Evolutionary conservation across 257 asterid genomes (phyloP).

Genomic region (Cinchona pubescens): DNA sequence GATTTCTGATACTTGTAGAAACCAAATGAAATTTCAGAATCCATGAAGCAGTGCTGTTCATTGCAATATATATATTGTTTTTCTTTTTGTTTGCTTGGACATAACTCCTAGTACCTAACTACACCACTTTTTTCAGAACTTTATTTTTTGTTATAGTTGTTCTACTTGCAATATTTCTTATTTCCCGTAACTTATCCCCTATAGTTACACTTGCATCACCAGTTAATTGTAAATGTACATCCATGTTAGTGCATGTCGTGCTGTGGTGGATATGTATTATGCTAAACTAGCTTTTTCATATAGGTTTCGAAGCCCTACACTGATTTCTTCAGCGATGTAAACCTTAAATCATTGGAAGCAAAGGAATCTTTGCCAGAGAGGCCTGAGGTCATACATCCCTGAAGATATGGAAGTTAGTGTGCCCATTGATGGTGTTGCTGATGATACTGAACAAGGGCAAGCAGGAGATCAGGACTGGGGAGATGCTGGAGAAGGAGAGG

Average conservation of each 20-base stretch:
- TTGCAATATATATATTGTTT: background rate
- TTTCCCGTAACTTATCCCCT: background rate
- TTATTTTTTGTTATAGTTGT: background rate
- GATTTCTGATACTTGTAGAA: background rate
- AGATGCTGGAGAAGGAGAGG: conserved; percentile 53
- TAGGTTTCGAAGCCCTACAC: conserved; percentile 83
- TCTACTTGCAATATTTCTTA: background rate
- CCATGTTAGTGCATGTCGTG: background rate
- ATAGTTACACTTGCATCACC: background rate
- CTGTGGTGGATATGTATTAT: background rate
- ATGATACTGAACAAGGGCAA: conserved; percentile 30
- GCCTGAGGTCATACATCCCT: conserved; percentile 19
- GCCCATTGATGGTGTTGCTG: conserved; percentile 22
- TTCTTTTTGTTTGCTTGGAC: too few relatives aligned
- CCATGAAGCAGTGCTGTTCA: background rate
- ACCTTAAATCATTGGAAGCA: conserved; percentile 44
- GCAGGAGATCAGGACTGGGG: conserved; percentile 49
- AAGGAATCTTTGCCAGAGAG: conserved; percentile 28
- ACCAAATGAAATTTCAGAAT: background rate
- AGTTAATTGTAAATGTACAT: background rate
- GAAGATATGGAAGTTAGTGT: conserved; percentile 41
- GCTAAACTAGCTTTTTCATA: background rate
- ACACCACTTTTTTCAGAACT: too few relatives aligned
- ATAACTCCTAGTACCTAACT: too few relatives aligned
- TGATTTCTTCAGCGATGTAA: conserved; percentile 53